phyloP scores from a whole-genome alignment of 441 rosid species.

The Macaranga tanarius region DNA sequence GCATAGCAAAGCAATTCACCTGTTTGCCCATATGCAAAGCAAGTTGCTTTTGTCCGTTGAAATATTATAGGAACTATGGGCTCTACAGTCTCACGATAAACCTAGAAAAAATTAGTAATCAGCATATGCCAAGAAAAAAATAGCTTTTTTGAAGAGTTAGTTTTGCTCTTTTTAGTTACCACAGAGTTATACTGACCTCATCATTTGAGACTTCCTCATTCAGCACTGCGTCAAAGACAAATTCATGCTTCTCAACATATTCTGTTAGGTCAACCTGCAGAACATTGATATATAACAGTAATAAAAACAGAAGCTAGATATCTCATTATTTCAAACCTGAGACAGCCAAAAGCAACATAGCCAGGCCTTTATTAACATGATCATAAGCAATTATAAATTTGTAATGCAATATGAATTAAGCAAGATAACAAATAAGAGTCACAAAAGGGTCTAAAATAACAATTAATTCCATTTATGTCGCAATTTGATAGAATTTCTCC shows the following conservation, averaged over 20 bases:
- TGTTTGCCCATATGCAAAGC: conserved; percentile 99
- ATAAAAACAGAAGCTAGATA: not conserved
- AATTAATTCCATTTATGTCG: conserved; percentile 2
- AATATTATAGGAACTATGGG: conserved; percentile 95
- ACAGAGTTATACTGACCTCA: conserved; percentile 54
- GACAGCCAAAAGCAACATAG: not conserved
- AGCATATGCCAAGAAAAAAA: conserved; percentile 15
- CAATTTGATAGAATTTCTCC: not conserved
- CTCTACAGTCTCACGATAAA: conserved; percentile 91
- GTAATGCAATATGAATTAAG: not conserved
- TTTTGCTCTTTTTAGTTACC: not conserved
- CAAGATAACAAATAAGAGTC: not conserved
- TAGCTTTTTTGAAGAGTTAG: not conserved
- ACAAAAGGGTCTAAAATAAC: not conserved
- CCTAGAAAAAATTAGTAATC: conserved; percentile 42
- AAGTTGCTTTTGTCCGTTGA: conserved; percentile 94
- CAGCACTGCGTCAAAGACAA: conserved; percentile 91
- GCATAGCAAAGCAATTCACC: conserved; percentile 41
- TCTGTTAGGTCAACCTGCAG: conserved; percentile 94
- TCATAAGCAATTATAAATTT: not conserved
- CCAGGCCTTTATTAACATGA: not conserved
- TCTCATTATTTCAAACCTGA: not conserved
- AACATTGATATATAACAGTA: conserved; percentile 18
- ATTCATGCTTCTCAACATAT: conserved; percentile 93
- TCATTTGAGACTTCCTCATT: conserved; percentile 96